Conservation (phyloP, 257 asterid species). For the Perilla frutescens region DNA sequence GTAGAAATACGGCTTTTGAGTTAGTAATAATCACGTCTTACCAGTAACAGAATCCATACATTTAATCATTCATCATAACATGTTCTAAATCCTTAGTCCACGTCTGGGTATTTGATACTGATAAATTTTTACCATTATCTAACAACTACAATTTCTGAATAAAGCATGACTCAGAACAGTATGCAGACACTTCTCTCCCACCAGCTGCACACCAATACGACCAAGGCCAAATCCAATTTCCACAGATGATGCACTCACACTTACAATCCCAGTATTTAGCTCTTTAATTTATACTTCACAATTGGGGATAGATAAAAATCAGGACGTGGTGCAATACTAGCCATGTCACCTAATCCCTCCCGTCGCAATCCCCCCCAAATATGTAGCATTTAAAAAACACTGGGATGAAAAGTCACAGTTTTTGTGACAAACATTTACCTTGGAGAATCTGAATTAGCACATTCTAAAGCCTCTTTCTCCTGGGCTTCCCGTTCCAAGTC, state of each 20-base stretch:
- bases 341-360: constrained; percentile 21
- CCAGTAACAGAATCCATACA: constrained; percentile 18
- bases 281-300: constrained; percentile 14
- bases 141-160: background rate
- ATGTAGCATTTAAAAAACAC: constrained; percentile 16
- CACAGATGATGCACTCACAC: background rate
- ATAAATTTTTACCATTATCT: background rate
- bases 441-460: constrained; percentile 59
- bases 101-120: background rate
- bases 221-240: background rate
- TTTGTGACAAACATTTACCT: constrained; percentile 50
- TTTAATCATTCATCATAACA: constrained; percentile 11
- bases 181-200: background rate
- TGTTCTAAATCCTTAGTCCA: background rate
- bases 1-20: background rate
- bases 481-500: constrained; percentile 87
- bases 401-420: background rate
- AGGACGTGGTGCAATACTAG: constrained; percentile 1
- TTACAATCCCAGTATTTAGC: constrained; percentile 3
- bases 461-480: constrained; percentile 87
- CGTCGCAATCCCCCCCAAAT: background rate
- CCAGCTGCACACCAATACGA: background rate
- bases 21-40: background rate
- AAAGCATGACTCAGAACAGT: constrained; percentile 5
- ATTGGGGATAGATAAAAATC: constrained; percentile 6